Conservation (phyloP, 2,329 filamentous ascomycete species). For the Hypoxylon sp. region DNA sequence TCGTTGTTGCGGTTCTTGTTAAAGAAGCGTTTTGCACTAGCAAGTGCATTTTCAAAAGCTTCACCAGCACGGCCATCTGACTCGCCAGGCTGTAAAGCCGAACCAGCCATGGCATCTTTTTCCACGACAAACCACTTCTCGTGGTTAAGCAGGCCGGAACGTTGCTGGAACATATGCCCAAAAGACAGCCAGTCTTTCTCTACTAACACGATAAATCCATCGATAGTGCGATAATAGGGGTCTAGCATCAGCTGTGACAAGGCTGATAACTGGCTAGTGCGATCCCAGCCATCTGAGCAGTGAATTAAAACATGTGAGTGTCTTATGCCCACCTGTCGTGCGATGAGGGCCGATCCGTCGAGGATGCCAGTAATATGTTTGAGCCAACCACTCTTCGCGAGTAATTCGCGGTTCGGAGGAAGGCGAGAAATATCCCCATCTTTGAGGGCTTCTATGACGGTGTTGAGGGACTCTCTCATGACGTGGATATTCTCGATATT, state of each 20-base stretch:
- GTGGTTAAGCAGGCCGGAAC: conserved; percentile 88
- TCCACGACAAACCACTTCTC: conserved; percentile 96
- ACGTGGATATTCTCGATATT: conserved; percentile 99
- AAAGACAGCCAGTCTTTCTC: conserved; percentile 99
- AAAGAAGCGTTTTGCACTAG: conserved; percentile 91
- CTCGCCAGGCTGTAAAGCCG: conserved; percentile 73
- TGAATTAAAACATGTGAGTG: conserved; percentile 97
- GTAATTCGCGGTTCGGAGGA: conserved; percentile 83
- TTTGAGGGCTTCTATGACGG: conserved; percentile 90
- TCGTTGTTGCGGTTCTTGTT: conserved; percentile 79
- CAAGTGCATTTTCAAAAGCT: conserved; percentile 86
- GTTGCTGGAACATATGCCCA: conserved; percentile 95
- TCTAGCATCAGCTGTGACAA: conserved; percentile 94
- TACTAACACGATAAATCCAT: conserved; percentile 93
- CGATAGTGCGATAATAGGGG: conserved; percentile 92
- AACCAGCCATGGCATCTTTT: conserved; percentile 80
- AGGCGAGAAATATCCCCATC: conserved; percentile 90
- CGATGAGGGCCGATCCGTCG: conserved; percentile 87
- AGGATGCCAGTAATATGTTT: conserved; percentile 89
- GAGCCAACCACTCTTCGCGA: conserved; percentile 90
- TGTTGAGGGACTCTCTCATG: conserved; percentile 92
- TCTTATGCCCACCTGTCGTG: conserved; percentile 88
- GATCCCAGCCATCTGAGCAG: conserved; percentile 98
- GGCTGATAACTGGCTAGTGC: conserved; percentile 93
- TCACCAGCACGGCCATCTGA: conserved; percentile 75